Evolutionary conservation across 176 grass and related monocot genomes (phyloP), one percentile per base, ranked within the genome.

Genomic region (Oryza australiensis): DNA sequence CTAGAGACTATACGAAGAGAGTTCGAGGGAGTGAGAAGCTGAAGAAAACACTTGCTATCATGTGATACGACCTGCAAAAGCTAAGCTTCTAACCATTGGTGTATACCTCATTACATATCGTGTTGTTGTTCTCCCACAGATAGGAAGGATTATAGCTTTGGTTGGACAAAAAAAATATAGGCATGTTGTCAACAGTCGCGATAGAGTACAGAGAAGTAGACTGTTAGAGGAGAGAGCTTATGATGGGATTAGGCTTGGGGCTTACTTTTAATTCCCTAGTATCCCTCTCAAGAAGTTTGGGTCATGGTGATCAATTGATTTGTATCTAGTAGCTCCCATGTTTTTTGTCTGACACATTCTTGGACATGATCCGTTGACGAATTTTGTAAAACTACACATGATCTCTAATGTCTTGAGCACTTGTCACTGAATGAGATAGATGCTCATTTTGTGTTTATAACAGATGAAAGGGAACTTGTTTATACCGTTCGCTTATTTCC

Each of bases 1-100:
- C 76, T 99, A 73, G 91, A 95, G 89, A 89, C 80, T 62, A 95
- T 99, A 64, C 65, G 69, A 65, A 94, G 87, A 82, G 65, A 99
- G 34, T 87, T 91, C 3, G 83, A 92, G 53, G 84, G 22, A 63
- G 70, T 72, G 28, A 70, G 68, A 80, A 93, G 53, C 80, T 88
- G 62, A 95, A 69, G 42, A 73, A 49, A 73, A 60, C 74, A 34
- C 5, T 26, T 20, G 28, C 26, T 33, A 66, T 78, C 51, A 38
- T 5, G 4, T 60, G 37, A 66, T 49, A 60, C 12, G 2, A 40
- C 38, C 1, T 69, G 38, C 26, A 40, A 40, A 68, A 57, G 6
- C 62, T 32, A 68, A 57, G 13, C 48, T 32, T 27, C 6, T 27
- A 29, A 73, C 29, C 18, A 28, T 66, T 51, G 24, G 23, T 33